Base-by-base conservation (phyloP, 2,329 filamentous ascomycete species). In the Lasiodiplodia sp. region DNA sequence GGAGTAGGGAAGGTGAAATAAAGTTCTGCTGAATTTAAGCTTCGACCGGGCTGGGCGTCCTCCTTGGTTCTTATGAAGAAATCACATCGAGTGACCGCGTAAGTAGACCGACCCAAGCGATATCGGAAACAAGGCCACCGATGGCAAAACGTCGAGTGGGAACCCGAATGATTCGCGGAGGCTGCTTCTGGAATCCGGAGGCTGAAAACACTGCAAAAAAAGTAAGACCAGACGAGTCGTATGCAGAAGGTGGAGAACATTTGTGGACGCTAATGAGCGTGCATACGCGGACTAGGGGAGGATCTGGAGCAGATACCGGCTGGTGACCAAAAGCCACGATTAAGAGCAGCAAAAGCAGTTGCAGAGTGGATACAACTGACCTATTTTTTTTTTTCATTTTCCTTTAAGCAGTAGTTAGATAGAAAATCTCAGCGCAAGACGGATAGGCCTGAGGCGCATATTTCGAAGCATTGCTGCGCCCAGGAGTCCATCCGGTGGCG, bases 81-180 rank as follows among this genome's bases (percentile, higher is more conserved):
- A 18, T n/a, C 28, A 12, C 44, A 6, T 11, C n/a, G 10, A 21
- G 5, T 25, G 40, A 51, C 58, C 58, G 58, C 44, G 58, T 63
- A 63, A 51, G 58, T 28, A 12, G 18, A 25, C 57, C 40, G 57
- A 16, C 11, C 23, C 16, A 47, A 63, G 58, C 47, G 60, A 52
- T 52, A 38, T 64, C 60, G 60, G 60, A 64, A 64, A 64, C 60
- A 64, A 49, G 60, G 60, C 60, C 60, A 64, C 60, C 60, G 31
- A 64, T 31, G 60, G 52, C 60, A 64, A 64, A 38, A 64, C 31
- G 11, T 11, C n/a, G 40, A 14, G 28, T 18, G n/a, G 44, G 28
- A 52, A 34, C 25, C 11, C 31, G 16, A n/a, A 21, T 52, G 47
- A 52, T 38, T 53, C 60, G 60, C 52, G 28, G 11, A 31, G 16